A percentile compares a stretch with the other conserved stretches of the same genome.
phyloP scores from a whole-genome alignment of 805 yeast genomes.

The Starmerella vaccinii region DNA sequence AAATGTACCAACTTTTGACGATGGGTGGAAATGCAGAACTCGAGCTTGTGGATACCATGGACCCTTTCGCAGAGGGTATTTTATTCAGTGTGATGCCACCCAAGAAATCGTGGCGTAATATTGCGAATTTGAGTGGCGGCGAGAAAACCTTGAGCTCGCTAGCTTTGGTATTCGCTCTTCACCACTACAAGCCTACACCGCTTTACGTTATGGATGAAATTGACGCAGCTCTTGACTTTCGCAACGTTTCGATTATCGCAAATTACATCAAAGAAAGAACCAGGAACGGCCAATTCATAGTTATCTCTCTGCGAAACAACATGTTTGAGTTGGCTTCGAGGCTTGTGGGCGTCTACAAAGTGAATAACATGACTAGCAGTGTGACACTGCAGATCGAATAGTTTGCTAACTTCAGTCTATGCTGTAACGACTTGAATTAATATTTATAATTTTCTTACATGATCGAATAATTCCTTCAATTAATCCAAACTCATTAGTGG shows the following conservation, averaged over 20 bases:
- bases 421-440: too few relatives aligned
- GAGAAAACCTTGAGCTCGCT: slow-evolving; percentile 91
- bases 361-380: slow-evolving; percentile 79
- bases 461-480: too few relatives aligned
- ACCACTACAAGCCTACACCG: slow-evolving; percentile 93
- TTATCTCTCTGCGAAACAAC: slow-evolving; percentile 86
- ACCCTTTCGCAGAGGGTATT: slow-evolving; percentile 97
- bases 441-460: too few relatives aligned
- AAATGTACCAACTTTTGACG: slow-evolving; percentile 96
- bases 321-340: slow-evolving; percentile 96
- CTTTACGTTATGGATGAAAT: slow-evolving; percentile 98
- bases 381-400: slow-evolving; percentile 38
- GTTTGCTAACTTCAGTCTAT: too few relatives aligned
- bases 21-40: slow-evolving; percentile 99
- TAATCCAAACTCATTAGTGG: too few relatives aligned
- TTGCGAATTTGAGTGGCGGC: slow-evolving; percentile 91
- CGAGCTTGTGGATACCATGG: slow-evolving; percentile 87
- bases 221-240: slow-evolving; percentile 95
- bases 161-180: slow-evolving; percentile 92
- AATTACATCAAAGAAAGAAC: slow-evolving; percentile 93
- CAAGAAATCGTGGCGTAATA: slow-evolving; percentile 93
- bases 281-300: slow-evolving; percentile 91
- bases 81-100: slow-evolving; percentile 98
- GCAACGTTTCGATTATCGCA: slow-evolving; percentile 95
- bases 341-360: slow-evolving; percentile 90